Base-by-base conservation (phyloP, 1,284 basidiomycete genomes). In the Abortiporus biennis region DNA sequence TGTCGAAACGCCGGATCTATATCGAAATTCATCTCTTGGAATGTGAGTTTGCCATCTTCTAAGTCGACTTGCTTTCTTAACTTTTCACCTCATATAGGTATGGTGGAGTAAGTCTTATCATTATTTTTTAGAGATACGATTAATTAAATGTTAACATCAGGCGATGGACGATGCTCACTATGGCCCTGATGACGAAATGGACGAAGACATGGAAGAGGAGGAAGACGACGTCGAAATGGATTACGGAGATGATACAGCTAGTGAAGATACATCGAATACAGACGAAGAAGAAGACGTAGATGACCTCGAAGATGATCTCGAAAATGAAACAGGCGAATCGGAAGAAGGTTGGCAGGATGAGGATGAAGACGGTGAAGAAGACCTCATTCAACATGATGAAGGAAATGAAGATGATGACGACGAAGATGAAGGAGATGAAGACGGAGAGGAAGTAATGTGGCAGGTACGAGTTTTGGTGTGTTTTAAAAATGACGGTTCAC, bases 21-120 rank as follows among this genome's bases (percentile, higher is more conserved):
- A 99, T 65, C 85, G 95, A 46, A 96, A 95, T 63, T 99, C 95
- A 1, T 89, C 92, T 4, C 75, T 99, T 30, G 96, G 95, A 53
- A 94, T 99, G 92, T 89, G 66, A 58, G 84, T 74, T 22, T 32
- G 37, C 15, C 20, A 19, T 38, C 12, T 16, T 22, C 30, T 33
- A 5, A 38, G 27, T 29, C 32, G 8, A 6, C 6, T 6, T 15
- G 22, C 15, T 21, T 44, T 21, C 25, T 25, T 9, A 8, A 29
- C 8, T 9, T 29, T 29, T 42, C 3, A 24, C 13, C 34, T 32
- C 27, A 31, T 44, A 6, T 52, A 83, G 80, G 67, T 91, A 86
- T 58, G 84, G 80, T 54, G 91, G 87, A 31, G 86, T 90, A 68
- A 66, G 86, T 25, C 38, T 32, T n/a, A 31, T 34, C 15, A 11